Percentiles rank a stretch among this genome's conserved stretches.
Conservation (phyloP, 2,329 filamentous ascomycete genomes). For the Fusarium papillatum region DNA sequence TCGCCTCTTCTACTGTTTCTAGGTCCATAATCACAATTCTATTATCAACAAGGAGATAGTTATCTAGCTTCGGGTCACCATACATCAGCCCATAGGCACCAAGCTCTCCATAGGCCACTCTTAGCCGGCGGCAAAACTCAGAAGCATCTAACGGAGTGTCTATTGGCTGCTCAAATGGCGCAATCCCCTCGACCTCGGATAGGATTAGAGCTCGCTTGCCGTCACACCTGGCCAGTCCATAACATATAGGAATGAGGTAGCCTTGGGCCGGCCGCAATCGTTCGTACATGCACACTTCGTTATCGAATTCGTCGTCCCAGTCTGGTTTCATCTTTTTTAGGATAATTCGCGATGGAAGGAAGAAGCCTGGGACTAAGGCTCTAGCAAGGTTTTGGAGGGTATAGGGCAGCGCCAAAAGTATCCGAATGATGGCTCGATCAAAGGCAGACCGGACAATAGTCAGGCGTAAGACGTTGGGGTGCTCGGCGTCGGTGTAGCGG, state of each 20-base stretch:
- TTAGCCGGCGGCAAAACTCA: slow-evolving; percentile 7
- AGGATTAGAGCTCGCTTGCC: slow-evolving; percentile 24
- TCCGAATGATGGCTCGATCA: too few species aligned
- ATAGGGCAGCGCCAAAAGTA: too few species aligned
- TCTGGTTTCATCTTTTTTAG: slow-evolving; percentile 29
- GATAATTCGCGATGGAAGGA: slow-evolving; percentile 24
- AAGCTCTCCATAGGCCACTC: slow-evolving; percentile 1
- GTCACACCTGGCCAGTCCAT: slow-evolving; percentile 23
- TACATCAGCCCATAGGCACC: slow-evolving; percentile 3
- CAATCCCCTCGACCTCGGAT: slow-evolving; percentile 18
- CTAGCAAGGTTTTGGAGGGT: background rate
- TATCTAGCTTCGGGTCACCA: slow-evolving; percentile 26
- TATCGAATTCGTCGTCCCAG: slow-evolving; percentile 33
- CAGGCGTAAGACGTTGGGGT: too few species aligned
- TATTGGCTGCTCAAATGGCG: slow-evolving; percentile 10
- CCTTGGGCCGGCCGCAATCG: slow-evolving; percentile 20
- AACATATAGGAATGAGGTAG: slow-evolving; percentile 22
- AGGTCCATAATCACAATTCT: slow-evolving; percentile 19
- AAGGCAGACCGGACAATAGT: too few species aligned
- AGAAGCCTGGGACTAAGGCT: slow-evolving; percentile 3
- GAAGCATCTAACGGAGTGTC: slow-evolving; percentile 1
- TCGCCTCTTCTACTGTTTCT: background rate
- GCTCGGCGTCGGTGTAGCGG: too few species aligned
- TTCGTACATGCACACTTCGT: slow-evolving; percentile 26
- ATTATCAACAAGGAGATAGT: slow-evolving; percentile 22